Evolutionary conservation across 805 yeast genomes (phyloP).

Genomic region (Debaryomyces tyrocola): DNA sequence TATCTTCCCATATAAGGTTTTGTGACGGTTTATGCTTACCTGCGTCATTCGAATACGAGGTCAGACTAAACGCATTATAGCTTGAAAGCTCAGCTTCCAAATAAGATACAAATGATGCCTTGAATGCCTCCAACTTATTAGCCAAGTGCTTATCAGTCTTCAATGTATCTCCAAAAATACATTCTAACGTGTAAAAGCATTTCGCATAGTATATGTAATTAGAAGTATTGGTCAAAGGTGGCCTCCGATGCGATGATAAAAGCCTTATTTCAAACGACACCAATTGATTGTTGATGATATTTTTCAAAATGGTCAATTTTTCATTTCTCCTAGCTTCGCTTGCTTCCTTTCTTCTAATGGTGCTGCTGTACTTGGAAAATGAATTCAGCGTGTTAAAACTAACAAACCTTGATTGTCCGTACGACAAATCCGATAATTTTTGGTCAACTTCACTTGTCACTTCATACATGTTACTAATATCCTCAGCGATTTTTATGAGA

Average conservation of each 20-base stretch:
- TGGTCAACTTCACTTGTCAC: slow-evolving; percentile 22
- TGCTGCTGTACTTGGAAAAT: slow-evolving; percentile 19
- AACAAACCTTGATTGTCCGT: slow-evolving; percentile 26
- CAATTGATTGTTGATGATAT: slow-evolving; percentile 28
- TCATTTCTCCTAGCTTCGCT: slow-evolving; percentile 17
- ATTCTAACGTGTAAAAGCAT: slow-evolving; percentile 31
- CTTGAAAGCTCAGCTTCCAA: slow-evolving; percentile 26
- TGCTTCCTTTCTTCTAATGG: slow-evolving; percentile 15
- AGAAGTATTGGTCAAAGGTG: slow-evolving; percentile 25
- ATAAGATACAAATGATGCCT: slow-evolving; percentile 19
- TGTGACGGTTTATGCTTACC: slow-evolving; percentile 18
- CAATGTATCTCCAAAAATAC: slow-evolving; percentile 19
- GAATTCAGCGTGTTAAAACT: slow-evolving; percentile 19
- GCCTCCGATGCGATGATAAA: slow-evolving; percentile 9
- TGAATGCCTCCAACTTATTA: slow-evolving; percentile 18
- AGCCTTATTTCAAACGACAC: slow-evolving; percentile 28
- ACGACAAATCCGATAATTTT: slow-evolving; percentile 31
- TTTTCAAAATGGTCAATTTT: slow-evolving; percentile 24
- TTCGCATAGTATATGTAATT: slow-evolving; percentile 31
- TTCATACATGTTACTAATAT: slow-evolving; percentile 32
- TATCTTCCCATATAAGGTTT: slow-evolving; percentile 9
- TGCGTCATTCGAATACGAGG: slow-evolving; percentile 13
- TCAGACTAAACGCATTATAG: slow-evolving; percentile 15
- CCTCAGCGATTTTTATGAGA: slow-evolving; percentile 44
- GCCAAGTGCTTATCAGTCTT: slow-evolving; percentile 10